Percentiles rank a stretch among this genome's conserved stretches.
These are phyloP conservation scores for Alternaria brassicae DNA, from an alignment of 2,329 filamentous ascomycete species.

Conservation along the genomic window DNA sequence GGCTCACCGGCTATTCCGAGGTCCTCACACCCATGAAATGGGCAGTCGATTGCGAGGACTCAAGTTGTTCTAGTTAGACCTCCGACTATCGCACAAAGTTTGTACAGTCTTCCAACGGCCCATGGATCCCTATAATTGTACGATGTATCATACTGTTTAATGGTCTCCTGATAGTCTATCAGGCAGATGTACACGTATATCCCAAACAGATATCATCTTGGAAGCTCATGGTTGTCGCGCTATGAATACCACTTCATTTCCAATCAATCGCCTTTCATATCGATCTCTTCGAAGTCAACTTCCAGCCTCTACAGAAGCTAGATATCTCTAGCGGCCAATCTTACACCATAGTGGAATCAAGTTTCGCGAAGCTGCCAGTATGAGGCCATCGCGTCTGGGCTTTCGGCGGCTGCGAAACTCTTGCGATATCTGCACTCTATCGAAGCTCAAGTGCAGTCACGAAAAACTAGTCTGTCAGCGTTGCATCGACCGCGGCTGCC, in stretches of 20 bases:
- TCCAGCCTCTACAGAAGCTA: not conserved
- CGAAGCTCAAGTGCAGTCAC: conserved; percentile 1
- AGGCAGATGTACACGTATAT: not conserved
- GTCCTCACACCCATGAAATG: not conserved
- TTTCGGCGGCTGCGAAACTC: not conserved
- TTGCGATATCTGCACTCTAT: not conserved
- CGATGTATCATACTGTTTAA: not conserved
- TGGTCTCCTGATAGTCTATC: not conserved
- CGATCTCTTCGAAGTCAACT: not conserved
- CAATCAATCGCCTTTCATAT: not conserved
- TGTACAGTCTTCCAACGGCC: not conserved
- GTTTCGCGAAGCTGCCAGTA: not conserved
- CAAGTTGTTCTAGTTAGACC: not conserved
- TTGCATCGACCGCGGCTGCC: conserved; percentile 1
- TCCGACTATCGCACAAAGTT: not conserved
- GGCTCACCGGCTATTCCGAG: not conserved
- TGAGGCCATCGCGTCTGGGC: not conserved
- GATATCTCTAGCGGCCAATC: not conserved
- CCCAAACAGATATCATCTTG: not conserved
- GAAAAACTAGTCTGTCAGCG: conserved; percentile 1
- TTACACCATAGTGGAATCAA: not conserved
- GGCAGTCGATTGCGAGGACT: not conserved
- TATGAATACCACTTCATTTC: not conserved
- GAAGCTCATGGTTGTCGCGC: not conserved
- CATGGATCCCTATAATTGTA: not conserved